Conservation (phyloP, 1,139 yeast genomes). For the Protomyces macrosporus region DNA sequence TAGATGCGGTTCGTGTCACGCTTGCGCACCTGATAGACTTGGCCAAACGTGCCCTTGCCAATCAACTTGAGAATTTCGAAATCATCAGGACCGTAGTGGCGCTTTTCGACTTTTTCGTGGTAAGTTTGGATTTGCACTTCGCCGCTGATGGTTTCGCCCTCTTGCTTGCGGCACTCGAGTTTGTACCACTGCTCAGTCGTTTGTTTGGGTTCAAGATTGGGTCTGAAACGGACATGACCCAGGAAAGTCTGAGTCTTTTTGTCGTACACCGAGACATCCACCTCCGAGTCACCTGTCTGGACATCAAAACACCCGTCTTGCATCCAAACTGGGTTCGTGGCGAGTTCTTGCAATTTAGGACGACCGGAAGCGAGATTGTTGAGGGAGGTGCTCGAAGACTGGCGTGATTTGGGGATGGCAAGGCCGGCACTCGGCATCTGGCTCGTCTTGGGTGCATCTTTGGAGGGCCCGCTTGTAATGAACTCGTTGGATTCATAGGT, state of each 20-base stretch:
- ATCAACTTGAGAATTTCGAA: constrained; percentile 82
- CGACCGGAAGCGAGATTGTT: constrained; percentile 33
- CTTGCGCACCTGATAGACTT: constrained; percentile 91
- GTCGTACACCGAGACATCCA: constrained; percentile 85
- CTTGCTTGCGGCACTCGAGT: constrained; percentile 47
- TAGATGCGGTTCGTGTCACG: constrained; percentile 81
- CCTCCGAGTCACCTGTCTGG: constrained; percentile 66
- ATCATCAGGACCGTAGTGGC: constrained; percentile 86
- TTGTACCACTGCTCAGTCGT: constrained; percentile 58
- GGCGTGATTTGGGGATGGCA: constrained; percentile 27
- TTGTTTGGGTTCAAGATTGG: constrained; percentile 49
- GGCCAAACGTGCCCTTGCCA: constrained; percentile 97
- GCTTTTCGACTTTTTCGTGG: constrained; percentile 62
- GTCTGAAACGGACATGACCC: constrained; percentile 74
- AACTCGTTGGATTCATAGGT: constrained; percentile 90
- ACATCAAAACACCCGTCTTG: constrained; percentile 91
- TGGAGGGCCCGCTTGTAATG: constrained; percentile 66
- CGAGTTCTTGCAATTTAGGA: constrained; percentile 36
- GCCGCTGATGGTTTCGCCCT: constrained; percentile 73
- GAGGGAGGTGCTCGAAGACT: constrained; percentile 32
- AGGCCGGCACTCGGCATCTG: constrained; percentile 15
- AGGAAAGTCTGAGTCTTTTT: constrained; percentile 75
- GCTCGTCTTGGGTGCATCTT: constrained; percentile 5
- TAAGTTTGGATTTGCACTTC: constrained; percentile 69
- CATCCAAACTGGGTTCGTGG: constrained; percentile 76